Percentiles rank a stretch among this genome's conserved stretches.
Conservation (phyloP, 1,139 yeast species). For the Neolecta irregularis region DNA sequence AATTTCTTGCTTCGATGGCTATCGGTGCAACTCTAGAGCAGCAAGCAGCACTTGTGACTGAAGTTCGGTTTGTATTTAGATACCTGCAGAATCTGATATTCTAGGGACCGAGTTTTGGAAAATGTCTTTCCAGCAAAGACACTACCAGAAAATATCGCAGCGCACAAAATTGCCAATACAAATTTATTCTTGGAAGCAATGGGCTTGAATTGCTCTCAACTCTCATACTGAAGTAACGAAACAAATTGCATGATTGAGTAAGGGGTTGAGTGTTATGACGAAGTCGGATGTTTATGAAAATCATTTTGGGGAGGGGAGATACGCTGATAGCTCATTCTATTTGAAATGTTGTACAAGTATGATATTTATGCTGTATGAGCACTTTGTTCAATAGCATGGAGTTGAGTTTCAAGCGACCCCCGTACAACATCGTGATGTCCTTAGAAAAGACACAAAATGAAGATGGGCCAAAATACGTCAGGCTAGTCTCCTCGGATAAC, state of each 20-base stretch:
- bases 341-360: too few species aligned
- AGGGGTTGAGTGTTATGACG: too few species aligned
- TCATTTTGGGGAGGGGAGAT: too few species aligned
- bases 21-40: conserved; percentile 85
- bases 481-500: conserved; percentile 62
- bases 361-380: neutral
- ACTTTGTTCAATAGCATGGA: too few species aligned
- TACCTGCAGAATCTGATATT: neutral
- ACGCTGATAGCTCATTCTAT: too few species aligned
- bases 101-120: conserved; percentile 74
- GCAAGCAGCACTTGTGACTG: conserved; percentile 89
- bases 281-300: too few species aligned
- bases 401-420: neutral
- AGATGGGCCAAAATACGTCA: conserved; percentile 32
- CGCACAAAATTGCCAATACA: conserved; percentile 57
- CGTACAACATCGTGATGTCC: neutral
- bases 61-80: conserved; percentile 32
- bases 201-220: conserved; percentile 73
- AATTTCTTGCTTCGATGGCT: conserved; percentile 85
- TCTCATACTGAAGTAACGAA: too few species aligned
- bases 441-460: neutral
- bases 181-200: conserved; percentile 88
- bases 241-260: too few species aligned
- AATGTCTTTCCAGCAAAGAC: conserved; percentile 73
- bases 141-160: conserved; percentile 38